Percentiles rank a stretch among this genome's conserved stretches.
These are phyloP conservation scores for Sporothrix globosa DNA, from an alignment of 2,329 filamentous ascomycete species.

Conservation along the genomic window DNA sequence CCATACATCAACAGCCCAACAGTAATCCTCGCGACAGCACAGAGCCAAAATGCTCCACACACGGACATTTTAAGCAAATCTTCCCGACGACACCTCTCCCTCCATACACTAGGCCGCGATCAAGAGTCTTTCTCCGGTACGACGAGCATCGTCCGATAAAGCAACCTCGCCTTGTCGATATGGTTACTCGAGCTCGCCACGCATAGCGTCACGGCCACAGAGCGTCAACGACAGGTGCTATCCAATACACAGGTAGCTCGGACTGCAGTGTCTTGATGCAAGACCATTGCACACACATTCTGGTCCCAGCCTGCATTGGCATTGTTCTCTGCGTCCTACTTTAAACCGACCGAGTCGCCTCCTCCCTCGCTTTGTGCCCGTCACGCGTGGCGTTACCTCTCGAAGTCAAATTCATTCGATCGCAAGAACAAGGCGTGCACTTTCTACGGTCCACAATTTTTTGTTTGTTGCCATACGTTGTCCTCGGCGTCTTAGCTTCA, in stretches of 20 bases:
- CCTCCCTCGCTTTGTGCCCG: neutral
- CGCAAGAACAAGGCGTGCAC: neutral
- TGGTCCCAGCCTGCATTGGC: neutral
- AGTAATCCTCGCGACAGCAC: neutral
- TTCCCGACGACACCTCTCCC: neutral
- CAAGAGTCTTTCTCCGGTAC: neutral
- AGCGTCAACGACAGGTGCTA: neutral
- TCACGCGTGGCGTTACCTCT: neutral
- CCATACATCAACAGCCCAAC: neutral
- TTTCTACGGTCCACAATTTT: neutral
- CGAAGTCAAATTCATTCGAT: neutral
- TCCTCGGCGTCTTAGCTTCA: neutral
- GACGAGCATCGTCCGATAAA: neutral
- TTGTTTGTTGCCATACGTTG: neutral
- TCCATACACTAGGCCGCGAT: neutral
- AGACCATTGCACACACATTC: too few relatives aligned
- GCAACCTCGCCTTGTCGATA: neutral
- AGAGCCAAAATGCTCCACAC: neutral
- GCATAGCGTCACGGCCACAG: neutral
- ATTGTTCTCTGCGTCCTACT: neutral
- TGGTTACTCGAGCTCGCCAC: neutral
- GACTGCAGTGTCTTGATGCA: neutral
- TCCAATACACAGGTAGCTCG: neutral
- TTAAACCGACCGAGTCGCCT: neutral
- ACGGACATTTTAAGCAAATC: neutral